Percentiles rank a stretch among this genome's conserved stretches.
phyloP scores from a whole-genome alignment of 768 basidiomycete species.

The Leccinum disarticulatum region DNA sequence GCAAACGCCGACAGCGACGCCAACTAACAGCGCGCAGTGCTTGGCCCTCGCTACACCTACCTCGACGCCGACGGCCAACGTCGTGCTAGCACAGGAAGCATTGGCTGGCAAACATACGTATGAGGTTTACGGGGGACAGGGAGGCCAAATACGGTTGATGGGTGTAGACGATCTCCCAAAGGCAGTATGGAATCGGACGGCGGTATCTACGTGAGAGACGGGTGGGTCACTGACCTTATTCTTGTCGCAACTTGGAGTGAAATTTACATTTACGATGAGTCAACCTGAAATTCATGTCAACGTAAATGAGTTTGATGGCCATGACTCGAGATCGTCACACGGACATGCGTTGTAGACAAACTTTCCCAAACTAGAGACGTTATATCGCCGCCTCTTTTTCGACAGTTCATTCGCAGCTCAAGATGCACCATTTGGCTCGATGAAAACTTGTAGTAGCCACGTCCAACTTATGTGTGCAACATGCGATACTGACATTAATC shows the following conservation, averaged over 20 bases:
- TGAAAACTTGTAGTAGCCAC: neutral
- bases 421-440: neutral
- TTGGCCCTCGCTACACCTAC: constrained; percentile 26
- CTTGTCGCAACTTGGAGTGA: no score
- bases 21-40: constrained; percentile 26
- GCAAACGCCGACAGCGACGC: constrained; percentile 29
- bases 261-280: neutral
- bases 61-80: constrained; percentile 25
- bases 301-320: neutral
- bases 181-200: constrained; percentile 24
- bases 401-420: no score
- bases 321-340: neutral
- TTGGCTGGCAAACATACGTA: constrained; percentile 7
- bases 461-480: neutral
- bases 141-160: constrained; percentile 8
- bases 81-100: constrained; percentile 16
- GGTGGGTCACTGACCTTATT: no score
- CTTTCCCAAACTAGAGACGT: neutral
- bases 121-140: constrained; percentile 15
- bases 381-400: neutral
- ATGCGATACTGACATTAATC: neutral
- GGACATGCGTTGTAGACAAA: neutral
- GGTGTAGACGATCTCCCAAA: constrained; percentile 19
- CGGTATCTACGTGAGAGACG: constrained; percentile 3
- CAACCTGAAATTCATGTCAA: neutral